A percentile compares a stretch with the other conserved stretches of the same genome.
These are phyloP conservation scores for Apiospora malaysiana DNA, from an alignment of 2,329 filamentous ascomycete species.

Conservation along the genomic window DNA sequence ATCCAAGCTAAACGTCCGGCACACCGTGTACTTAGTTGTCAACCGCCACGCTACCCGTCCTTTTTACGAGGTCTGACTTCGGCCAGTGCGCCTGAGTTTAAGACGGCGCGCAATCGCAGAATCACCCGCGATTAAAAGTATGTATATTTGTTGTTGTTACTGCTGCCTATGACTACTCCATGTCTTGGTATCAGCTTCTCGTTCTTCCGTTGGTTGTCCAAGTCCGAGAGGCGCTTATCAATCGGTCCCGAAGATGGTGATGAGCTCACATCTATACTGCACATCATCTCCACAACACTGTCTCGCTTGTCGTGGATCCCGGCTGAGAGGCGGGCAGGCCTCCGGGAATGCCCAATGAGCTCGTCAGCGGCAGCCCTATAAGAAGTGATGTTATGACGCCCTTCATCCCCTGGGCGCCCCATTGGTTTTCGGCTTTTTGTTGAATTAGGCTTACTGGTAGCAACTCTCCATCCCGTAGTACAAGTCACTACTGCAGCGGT, in stretches of 20 bases:
- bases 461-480: not conserved
- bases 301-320: not conserved
- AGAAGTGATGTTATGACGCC: not conserved
- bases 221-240: conserved; percentile 3
- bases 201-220: not conserved
- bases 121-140: no score
- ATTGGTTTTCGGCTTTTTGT: not conserved
- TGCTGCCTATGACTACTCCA: not conserved
- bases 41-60: not conserved
- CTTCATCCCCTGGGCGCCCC: not conserved
- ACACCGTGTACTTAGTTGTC: conserved; percentile 2
- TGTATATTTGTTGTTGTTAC: no score
- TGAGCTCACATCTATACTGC: not conserved
- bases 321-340: not conserved
- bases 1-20: conserved; percentile 10
- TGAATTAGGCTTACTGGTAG: not conserved
- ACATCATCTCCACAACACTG: not conserved
- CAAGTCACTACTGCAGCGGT: not conserved
- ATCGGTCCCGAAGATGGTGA: not conserved
- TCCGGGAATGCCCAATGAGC: no score
- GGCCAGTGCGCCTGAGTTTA: conserved; percentile 13
- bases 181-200: not conserved
- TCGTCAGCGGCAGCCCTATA: not conserved
- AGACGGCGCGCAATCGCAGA: not conserved
- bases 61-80: not conserved